Conservation (phyloP, 768 basidiomycete species). For the Chiua virens region DNA sequence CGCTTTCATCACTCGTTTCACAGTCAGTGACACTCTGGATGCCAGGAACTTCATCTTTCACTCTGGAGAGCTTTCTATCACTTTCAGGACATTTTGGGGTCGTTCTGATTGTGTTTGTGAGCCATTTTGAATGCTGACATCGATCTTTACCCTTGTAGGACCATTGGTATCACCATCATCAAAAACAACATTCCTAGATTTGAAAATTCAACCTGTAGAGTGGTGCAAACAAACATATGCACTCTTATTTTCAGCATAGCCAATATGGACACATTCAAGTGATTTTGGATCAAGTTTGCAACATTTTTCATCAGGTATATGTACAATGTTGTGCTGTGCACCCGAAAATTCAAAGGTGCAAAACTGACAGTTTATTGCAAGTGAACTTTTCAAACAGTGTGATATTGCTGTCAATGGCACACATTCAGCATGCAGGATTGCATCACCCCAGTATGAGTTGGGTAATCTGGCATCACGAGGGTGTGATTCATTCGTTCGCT, state of each 20-base stretch:
- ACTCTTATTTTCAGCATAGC: neutral
- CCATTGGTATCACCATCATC: too few species aligned
- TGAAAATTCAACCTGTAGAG: too few species aligned
- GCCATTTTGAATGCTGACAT: too few species aligned
- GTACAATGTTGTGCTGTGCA: conserved; percentile 28
- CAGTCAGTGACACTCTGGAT: too few species aligned
- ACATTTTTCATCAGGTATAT: conserved; percentile 21
- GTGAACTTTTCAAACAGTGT: conserved; percentile 27
- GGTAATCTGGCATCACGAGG: conserved; percentile 17
- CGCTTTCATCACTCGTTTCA: too few species aligned
- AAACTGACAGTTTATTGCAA: conserved; percentile 22
- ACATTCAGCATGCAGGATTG: neutral
- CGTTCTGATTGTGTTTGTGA: too few species aligned
- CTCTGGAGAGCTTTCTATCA: too few species aligned
- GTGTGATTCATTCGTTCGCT: conserved; percentile 41
- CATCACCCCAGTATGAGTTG: conserved; percentile 5
- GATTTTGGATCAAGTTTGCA: neutral
- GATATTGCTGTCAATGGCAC: neutral
- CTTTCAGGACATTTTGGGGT: too few species aligned
- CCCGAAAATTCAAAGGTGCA: conserved; percentile 18
- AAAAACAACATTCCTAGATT: too few species aligned
- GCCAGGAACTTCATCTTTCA: too few species aligned
- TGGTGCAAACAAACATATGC: too few species aligned
- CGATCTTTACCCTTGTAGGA: too few species aligned
- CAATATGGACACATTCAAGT: neutral